phyloP scores from a whole-genome alignment of 805 yeast genomes.

The Candida coquimbonensis region DNA sequence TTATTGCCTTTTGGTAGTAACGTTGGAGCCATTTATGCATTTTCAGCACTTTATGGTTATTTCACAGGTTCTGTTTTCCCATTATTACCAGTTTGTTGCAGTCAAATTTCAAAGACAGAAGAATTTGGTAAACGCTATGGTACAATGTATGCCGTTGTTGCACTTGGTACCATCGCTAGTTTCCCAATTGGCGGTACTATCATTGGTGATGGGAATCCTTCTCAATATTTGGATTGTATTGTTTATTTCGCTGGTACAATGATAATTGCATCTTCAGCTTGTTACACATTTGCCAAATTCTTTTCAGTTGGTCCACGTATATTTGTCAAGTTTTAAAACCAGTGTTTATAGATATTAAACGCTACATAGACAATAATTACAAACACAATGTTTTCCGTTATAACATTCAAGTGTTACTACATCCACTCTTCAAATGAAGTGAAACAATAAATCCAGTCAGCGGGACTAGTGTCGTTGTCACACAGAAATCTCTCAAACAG shows the following conservation, averaged over 20 bases:
- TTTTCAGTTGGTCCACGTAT: not conserved
- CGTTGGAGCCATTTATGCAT: conserved; percentile 32
- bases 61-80: conserved; percentile 49
- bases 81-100: conserved; percentile 51
- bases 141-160: conserved; percentile 50
- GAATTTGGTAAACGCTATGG: conserved; percentile 49
- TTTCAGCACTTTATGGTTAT: conserved; percentile 44
- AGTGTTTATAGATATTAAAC: no score
- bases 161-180: conserved; percentile 44
- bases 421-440: no score
- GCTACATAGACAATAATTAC: no score
- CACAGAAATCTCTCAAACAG: no score
- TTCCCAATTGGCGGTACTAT: conserved; percentile 47
- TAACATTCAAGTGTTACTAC: no score
- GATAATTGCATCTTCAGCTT: conserved; percentile 30
- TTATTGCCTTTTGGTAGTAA: conserved; percentile 33
- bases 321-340: no score
- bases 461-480: no score
- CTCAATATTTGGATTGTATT: conserved; percentile 29
- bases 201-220: conserved; percentile 30
- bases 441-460: no score
- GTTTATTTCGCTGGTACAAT: conserved; percentile 29
- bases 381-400: no score
- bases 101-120: conserved; percentile 47
- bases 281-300: conserved; percentile 37